These are phyloP conservation scores for Stylonectria norvegica DNA, from an alignment of 2,329 filamentous ascomycete genomes.

Conservation along the genomic window DNA sequence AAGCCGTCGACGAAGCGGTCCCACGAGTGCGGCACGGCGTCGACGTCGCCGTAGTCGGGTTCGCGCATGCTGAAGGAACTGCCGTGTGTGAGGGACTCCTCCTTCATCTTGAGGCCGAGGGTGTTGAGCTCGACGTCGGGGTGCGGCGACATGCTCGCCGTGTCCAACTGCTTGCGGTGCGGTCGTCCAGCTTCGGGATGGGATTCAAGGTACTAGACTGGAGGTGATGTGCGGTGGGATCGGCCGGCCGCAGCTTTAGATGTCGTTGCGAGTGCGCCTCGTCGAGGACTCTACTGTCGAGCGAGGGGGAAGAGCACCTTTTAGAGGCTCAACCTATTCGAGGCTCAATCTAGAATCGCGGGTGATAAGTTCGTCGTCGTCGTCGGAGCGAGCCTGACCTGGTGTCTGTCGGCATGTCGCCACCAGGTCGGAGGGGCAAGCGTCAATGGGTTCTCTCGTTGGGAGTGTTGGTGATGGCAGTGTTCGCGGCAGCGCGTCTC, in stretches of 20 bases:
- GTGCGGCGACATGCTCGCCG: conserved; percentile 39
- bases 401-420: conserved; percentile 18
- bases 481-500: neutral
- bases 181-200: conserved; percentile 8
- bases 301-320: no score
- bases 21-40: conserved; percentile 32
- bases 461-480: no score
- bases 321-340: no score
- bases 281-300: no score
- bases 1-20: conserved; percentile 58
- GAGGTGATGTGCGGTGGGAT: no score
- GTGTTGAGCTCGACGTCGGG: conserved; percentile 54
- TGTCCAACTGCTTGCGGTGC: conserved; percentile 20
- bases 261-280: no score
- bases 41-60: conserved; percentile 43
- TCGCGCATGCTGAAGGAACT: conserved; percentile 52
- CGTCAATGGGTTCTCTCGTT: no score
- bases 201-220: conserved; percentile 3
- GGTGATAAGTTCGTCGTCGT: conserved; percentile 12
- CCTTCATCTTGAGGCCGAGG: conserved; percentile 55
- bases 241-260: no score
- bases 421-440: conserved; percentile 7
- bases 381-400: conserved; percentile 7
- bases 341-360: no score
- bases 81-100: conserved; percentile 51